Evolutionary conservation across 225 moss, liverwort and hornwort species (phyloP).

Genomic region (Anthoceros angustus): DNA sequence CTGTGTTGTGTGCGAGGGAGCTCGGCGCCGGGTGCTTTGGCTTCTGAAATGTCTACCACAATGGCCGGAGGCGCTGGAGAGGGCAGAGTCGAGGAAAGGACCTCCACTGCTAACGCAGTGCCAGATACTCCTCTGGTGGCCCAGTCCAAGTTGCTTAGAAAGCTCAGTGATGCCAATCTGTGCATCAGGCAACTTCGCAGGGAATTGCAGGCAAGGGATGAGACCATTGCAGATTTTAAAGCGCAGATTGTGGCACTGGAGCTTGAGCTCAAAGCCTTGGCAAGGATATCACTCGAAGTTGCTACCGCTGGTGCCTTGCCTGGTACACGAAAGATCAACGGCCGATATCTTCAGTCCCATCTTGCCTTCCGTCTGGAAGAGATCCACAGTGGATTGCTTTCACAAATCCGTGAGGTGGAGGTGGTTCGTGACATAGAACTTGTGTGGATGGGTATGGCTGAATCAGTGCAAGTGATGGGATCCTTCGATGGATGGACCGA

Average conservation of each 20-base stretch:
- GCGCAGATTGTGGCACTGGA: slow-evolving; percentile 17
- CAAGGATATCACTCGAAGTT: slow-evolving; percentile 26
- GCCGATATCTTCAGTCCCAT: slow-evolving; percentile 36
- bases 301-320: slow-evolving; percentile 22
- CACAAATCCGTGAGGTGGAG: background rate
- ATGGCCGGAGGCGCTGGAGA: background rate
- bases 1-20: background rate
- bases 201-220: slow-evolving; percentile 20
- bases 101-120: background rate
- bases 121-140: background rate
- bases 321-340: slow-evolving; percentile 31
- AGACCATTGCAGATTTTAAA: slow-evolving; percentile 14
- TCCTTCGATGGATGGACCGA: slow-evolving; percentile 51
- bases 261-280: slow-evolving; percentile 19
- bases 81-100: background rate
- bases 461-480: slow-evolving; percentile 40
- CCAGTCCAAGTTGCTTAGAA: slow-evolving; percentile 16
- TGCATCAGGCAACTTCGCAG: slow-evolving; percentile 19
- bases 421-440: background rate
- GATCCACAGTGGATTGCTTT: background rate
- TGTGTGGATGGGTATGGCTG: slow-evolving; percentile 1
- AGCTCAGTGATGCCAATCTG: slow-evolving; percentile 33
- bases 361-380: slow-evolving; percentile 25
- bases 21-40: background rate
- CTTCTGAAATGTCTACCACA: background rate